Conservation (phyloP, 768 basidiomycete genomes). For the Multifurca ochricompacta region DNA sequence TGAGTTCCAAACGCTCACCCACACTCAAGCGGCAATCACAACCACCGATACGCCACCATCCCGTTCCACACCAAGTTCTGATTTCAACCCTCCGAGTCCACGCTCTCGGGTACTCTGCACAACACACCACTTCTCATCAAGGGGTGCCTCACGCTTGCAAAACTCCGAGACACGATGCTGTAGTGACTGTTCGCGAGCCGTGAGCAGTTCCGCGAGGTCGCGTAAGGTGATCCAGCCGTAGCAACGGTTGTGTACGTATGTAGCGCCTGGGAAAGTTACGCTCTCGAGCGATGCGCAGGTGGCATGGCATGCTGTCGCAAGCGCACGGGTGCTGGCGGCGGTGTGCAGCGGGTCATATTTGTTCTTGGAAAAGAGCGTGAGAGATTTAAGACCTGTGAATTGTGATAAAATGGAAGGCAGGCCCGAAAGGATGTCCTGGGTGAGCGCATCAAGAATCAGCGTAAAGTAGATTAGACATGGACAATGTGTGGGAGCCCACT, state of each 20-base stretch:
- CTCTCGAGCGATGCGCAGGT: conserved; percentile 24
- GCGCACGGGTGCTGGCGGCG: conserved; percentile 4
- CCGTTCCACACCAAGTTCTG: conserved; percentile 6
- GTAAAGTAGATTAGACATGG: too few species aligned
- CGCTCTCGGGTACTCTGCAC: not conserved
- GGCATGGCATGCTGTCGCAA: conserved; percentile 22
- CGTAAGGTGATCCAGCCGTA: conserved; percentile 23
- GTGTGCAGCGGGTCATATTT: conserved; percentile 21
- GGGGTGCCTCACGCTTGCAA: conserved; percentile 6
- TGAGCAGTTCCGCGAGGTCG: conserved; percentile 21
- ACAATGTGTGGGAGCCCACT: conserved; percentile 10
- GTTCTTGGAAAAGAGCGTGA: conserved; percentile 25
- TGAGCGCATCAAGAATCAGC: not conserved
- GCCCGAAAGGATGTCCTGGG: conserved; percentile 24
- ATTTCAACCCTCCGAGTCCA: not conserved
- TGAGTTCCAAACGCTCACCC: too few species aligned
- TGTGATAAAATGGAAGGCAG: conserved; percentile 22
- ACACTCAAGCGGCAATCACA: conserved; percentile 5
- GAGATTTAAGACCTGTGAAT: conserved; percentile 21
- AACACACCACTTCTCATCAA: not conserved
- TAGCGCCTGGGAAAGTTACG: conserved; percentile 22
- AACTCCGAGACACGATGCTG: conserved; percentile 1
- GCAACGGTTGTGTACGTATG: conserved; percentile 19
- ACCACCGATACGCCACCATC: conserved; percentile 7
- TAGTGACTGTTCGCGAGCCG: conserved; percentile 12